These are phyloP conservation scores for Canna indica DNA, from an alignment of 176 grass and related monocot genomes.

Conservation along the genomic window DNA sequence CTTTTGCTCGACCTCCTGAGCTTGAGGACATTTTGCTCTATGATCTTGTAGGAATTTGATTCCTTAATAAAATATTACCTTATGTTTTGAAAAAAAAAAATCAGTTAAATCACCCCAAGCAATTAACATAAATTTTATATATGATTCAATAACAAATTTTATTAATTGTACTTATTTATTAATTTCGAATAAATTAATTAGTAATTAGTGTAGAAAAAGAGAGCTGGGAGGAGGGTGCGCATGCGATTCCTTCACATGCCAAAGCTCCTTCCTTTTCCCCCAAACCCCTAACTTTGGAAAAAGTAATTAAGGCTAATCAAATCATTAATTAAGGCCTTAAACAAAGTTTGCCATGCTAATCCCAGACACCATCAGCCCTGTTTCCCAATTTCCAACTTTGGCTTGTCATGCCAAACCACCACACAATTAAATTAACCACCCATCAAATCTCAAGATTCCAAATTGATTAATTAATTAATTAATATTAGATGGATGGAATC, in stretches of 20 bases:
- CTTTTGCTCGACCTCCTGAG: too few relatives aligned
- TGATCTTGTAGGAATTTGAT: too few relatives aligned
- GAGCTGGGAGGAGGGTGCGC: not conserved
- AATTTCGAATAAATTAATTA: too few relatives aligned
- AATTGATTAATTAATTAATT: not conserved
- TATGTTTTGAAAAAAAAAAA: too few relatives aligned
- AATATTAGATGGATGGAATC: too few relatives aligned
- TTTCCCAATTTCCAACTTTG: conserved; percentile 18
- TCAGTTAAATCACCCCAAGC: too few relatives aligned
- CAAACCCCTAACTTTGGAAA: conserved; percentile 1
- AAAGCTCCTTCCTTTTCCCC: not conserved
- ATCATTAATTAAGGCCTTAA: conserved; percentile 21
- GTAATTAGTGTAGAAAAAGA: not conserved
- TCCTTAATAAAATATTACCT: too few relatives aligned
- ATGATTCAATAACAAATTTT: too few relatives aligned
- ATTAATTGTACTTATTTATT: too few relatives aligned
- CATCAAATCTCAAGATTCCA: not conserved
- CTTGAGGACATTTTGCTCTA: too few relatives aligned
- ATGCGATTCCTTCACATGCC: not conserved
- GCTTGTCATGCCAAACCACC: not conserved
- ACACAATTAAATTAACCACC: not conserved
- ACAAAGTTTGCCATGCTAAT: conserved; percentile 22
- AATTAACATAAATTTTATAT: too few relatives aligned
- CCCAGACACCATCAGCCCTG: conserved; percentile 9
- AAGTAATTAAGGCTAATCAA: not conserved